Evolutionary conservation across 352 stramenopile species (phyloP), one percentile per base, ranked within the genome.

Genomic region (Globisporangium acanthophoron): DNA sequence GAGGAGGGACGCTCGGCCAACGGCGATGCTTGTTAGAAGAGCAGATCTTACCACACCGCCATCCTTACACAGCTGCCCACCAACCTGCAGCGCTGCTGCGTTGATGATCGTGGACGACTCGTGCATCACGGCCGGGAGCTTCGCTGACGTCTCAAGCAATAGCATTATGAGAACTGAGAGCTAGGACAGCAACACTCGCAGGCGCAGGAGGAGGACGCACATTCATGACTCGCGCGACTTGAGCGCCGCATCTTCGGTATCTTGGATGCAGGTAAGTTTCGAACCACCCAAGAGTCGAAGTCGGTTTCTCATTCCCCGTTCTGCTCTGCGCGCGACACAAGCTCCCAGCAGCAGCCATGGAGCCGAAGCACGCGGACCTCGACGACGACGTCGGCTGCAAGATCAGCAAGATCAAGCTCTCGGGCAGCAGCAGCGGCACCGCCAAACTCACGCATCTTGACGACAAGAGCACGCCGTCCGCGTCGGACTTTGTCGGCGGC

Each of bases 311-410:
- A 27, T 27, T 27, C 24, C 24, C 24, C 24, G 24, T 27, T 27
- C 24, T 11, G 33, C 33, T 37, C 9, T 6, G 33, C 33, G 9
- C 33, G 9, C 33, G 33, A 37, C 33, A 11, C 33, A 37, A 45
- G 40, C 40, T 45, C 9, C 27, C 18, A 27, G 24, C 27, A 12
- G n/a, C 7, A 54, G 21, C 8, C 35, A 90, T 90, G 80, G 80
- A 90, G 66, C 77, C 80, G 6, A 90, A 90, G 58, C 70, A 69
- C 48, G 65, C 65, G 45, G 65, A 85, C 29, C 67, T 73, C 51
- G 77, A 87, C 48, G 76, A 87, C 35, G 78, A 88, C 40, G 46
- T 86, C 33, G 61, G 72, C 12, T 84, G 74, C 67, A 90, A 90
- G 72, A 73, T 87, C 61, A 78, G 72, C 66, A 74, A 80, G 31